Evolutionary conservation across 495 filamentous ascomycete species (phyloP).

Genomic region (Penicillium dipodomyicola): DNA sequence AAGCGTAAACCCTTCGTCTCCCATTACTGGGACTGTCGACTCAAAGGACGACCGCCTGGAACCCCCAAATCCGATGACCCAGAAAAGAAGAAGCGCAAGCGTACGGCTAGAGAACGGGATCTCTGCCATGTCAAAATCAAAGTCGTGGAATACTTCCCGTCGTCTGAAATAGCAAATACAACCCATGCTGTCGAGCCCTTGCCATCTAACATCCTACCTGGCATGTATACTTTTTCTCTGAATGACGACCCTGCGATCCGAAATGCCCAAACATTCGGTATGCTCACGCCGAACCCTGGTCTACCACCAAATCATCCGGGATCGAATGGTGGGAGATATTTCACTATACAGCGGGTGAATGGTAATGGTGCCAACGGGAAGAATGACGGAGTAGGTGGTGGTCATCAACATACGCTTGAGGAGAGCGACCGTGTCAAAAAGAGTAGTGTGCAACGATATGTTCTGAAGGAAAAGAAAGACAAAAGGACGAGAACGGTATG

Average conservation of each 20-base stretch:
- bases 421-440: slow-evolving; percentile 86
- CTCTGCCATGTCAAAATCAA: slow-evolving; percentile 92
- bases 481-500: slow-evolving; percentile 65
- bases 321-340: slow-evolving; percentile 55
- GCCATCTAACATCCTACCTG: slow-evolving; percentile 28
- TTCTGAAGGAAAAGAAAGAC: slow-evolving; percentile 66
- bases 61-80: slow-evolving; percentile 83
- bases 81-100: slow-evolving; percentile 86
- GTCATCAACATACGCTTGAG: slow-evolving; percentile 71
- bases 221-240: slow-evolving; percentile 27
- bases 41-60: slow-evolving; percentile 81
- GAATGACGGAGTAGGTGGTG: slow-evolving; percentile 61
- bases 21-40: slow-evolving; percentile 87
- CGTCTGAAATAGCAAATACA: slow-evolving; percentile 34
- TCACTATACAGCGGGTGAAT: slow-evolving; percentile 75
- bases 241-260: not conserved
- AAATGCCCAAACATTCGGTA: slow-evolving; percentile 36
- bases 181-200: slow-evolving; percentile 20
- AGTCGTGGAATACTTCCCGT: slow-evolving; percentile 77
- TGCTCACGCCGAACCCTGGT: slow-evolving; percentile 37
- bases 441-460: slow-evolving; percentile 68
- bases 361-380: slow-evolving; percentile 74
- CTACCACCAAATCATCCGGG: slow-evolving; percentile 45
- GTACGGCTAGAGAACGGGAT: slow-evolving; percentile 70
- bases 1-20: slow-evolving; percentile 82